A percentile compares a stretch with the other conserved stretches of the same genome.
Conservation (phyloP, 2,329 filamentous ascomycete species). For the Colletotrichum sansevieriae region DNA sequence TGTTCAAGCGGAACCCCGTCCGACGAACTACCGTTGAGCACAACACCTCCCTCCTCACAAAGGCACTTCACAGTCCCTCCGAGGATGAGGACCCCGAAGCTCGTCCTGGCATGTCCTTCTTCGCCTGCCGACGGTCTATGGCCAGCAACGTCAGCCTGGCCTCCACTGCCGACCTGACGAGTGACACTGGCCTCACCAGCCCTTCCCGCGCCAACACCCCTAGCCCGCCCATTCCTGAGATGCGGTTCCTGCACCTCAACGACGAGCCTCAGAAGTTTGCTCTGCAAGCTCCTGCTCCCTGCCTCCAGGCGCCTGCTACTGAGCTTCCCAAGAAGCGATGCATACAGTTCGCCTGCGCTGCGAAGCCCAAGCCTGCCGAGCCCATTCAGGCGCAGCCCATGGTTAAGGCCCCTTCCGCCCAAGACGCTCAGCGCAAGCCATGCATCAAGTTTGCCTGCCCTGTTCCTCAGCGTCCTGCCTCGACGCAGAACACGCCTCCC, state of each 20-base stretch:
- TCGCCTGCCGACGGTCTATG: constrained; percentile 71
- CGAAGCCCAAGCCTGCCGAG: constrained; percentile 59
- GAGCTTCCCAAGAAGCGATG: constrained; percentile 77
- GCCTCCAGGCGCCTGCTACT: constrained; percentile 61
- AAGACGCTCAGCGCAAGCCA: constrained; percentile 64
- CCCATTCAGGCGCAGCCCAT: constrained; percentile 48
- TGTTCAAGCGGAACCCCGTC: constrained; percentile 62
- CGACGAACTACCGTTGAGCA: constrained; percentile 63
- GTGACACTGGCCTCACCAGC: constrained; percentile 91
- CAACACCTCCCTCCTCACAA: constrained; percentile 87
- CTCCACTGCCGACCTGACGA: constrained; percentile 93
- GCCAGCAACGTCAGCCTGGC: constrained; percentile 84
- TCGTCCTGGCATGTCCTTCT: constrained; percentile 52
- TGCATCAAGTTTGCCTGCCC: constrained; percentile 84
- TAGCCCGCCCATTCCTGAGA: constrained; percentile 82
- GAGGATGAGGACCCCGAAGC: constrained; percentile 65
- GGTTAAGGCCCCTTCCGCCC: constrained; percentile 50
- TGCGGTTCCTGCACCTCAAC: constrained; percentile 60
- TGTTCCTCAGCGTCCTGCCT: constrained; percentile 58
- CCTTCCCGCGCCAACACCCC: constrained; percentile 89
- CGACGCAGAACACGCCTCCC: constrained; percentile 56
- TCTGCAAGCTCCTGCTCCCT: constrained; percentile 70
- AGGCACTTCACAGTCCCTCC: constrained; percentile 79
- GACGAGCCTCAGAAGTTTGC: constrained; percentile 44
- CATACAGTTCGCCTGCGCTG: constrained; percentile 91